Evolutionary conservation across 208 protist genomes (phyloP), one percentile per base, ranked within the genome.

Genomic region (Crithidia thermophila): DNA sequence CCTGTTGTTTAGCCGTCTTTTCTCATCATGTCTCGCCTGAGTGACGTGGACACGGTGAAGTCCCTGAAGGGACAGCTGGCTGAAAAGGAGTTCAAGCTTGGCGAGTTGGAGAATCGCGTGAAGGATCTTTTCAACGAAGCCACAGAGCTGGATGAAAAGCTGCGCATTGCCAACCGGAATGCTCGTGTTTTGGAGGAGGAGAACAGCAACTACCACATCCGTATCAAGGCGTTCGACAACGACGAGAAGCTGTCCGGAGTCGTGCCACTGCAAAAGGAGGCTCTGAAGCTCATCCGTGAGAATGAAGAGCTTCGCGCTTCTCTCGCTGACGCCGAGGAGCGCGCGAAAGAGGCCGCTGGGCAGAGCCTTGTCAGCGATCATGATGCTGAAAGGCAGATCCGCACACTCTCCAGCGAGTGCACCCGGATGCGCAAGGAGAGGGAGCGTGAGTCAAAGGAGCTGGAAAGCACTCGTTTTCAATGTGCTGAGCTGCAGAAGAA

Each of bases 101-200:
- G 90, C 55, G 82, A 94, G 45, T 85, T 91, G 33, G 85, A 91
- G 55, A 63, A 79, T 9, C 75, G 78, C 34, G 79, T 91, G 18
- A 89, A 82, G 37, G 85, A 91, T 37, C 62, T 91, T 3, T 69
- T 91, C 11, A 79, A 84, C 18, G 78, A 87, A 33, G 47, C 84
- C 4, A 82, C 73, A 42, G 79, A 84, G 60, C 57, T 81, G 3
- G 75, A 88, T 49, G 81, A 88, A 14, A 94, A 94, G 69, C 75
- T 94, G 10, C 43, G 69, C 18, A 51, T 88, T 31, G 82, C 88
- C 0, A 94, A 94, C 60, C 53, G 85, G 37, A 94, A 91, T 60
- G 80, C 83, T 8, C 76, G 88, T 43, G 77, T 88, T 23, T 63
- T 94, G 1, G 85, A 94, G 43, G 88, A 94, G 28, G 88, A 94